Percentiles rank a stretch among this genome's conserved stretches.
phyloP scores from a whole-genome alignment of 2,329 filamentous ascomycete species.

The Blastomyces parvus region DNA sequence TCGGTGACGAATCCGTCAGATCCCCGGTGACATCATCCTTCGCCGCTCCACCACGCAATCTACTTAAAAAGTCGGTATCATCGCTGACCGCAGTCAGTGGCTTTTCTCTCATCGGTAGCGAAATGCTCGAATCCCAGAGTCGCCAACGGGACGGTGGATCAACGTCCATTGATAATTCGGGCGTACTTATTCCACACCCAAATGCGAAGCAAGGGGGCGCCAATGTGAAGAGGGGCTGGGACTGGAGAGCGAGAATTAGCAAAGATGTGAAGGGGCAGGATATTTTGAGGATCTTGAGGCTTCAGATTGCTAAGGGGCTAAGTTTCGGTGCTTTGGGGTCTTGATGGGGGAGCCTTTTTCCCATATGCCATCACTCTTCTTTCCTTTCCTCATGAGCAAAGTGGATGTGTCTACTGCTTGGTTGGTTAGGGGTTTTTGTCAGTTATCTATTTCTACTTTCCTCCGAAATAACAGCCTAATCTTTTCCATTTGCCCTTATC shows the following conservation, averaged over 20 bases:
- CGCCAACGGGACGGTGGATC: slow-evolving; percentile 18
- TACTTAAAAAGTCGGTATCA: slow-evolving; percentile 56
- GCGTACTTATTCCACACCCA: slow-evolving; percentile 35
- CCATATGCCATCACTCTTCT: background rate
- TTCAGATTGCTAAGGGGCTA: slow-evolving; percentile 66
- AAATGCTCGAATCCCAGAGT: slow-evolving; percentile 49
- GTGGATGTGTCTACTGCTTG: background rate
- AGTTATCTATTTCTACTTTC: background rate
- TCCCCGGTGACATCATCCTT: slow-evolving; percentile 16
- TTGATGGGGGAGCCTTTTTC: slow-evolving; percentile 9
- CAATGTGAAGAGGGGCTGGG: slow-evolving; percentile 56
- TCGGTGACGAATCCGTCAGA: slow-evolving; percentile 11
- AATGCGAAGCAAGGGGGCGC: slow-evolving; percentile 19
- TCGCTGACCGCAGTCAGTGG: slow-evolving; percentile 47
- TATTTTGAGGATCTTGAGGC: slow-evolving; percentile 61
- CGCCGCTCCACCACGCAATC: slow-evolving; percentile 44
- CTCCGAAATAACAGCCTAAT: background rate
- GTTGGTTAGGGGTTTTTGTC: background rate
- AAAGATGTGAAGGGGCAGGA: slow-evolving; percentile 55
- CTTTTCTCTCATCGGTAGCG: slow-evolving; percentile 64
- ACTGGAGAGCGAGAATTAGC: slow-evolving; percentile 54
- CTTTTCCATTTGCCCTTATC: background rate
- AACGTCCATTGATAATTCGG: slow-evolving; percentile 46
- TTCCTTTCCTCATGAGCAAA: slow-evolving; percentile 10
- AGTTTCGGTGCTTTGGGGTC: slow-evolving; percentile 28